Conservation (phyloP, 2,329 filamentous ascomycete genomes). For the Curvularia eragrostidis region DNA sequence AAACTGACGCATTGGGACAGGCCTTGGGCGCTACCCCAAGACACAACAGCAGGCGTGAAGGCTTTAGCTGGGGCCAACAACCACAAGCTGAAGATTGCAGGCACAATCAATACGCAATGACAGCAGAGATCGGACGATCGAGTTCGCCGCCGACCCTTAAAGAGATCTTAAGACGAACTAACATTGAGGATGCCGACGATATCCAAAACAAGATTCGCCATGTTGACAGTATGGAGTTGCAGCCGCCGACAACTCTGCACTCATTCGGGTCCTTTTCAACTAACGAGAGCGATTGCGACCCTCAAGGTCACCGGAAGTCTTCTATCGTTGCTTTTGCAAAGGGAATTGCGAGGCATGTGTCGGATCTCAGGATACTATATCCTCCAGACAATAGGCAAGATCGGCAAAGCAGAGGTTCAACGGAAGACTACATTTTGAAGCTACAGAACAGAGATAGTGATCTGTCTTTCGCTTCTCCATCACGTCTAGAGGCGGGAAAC, state of each 20-base stretch:
- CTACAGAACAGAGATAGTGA: constrained; percentile 17
- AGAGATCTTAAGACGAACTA: constrained; percentile 26
- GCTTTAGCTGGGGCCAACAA: constrained; percentile 33
- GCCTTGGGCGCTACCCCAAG: constrained; percentile 22
- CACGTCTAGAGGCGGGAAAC: constrained; percentile 2
- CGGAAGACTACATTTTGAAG: constrained; percentile 2
- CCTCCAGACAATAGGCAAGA: constrained; percentile 11
- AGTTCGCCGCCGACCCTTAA: constrained; percentile 30
- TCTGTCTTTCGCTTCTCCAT: constrained; percentile 18
- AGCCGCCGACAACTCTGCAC: constrained; percentile 11
- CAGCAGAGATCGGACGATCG: constrained; percentile 16
- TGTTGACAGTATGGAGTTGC: constrained; percentile 23
- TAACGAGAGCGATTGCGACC: constrained; percentile 7
- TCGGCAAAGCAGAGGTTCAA: background rate
- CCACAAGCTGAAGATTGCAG: constrained; percentile 13
- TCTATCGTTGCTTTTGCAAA: constrained; percentile 37
- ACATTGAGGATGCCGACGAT: constrained; percentile 18
- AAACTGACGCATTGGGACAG: constrained; percentile 1
- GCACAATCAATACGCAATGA: constrained; percentile 20
- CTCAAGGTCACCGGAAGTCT: constrained; percentile 26
- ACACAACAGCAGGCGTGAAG: constrained; percentile 32
- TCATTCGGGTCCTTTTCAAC: constrained; percentile 2
- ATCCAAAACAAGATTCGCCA: constrained; percentile 20
- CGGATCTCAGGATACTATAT: constrained; percentile 33
- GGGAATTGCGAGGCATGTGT: constrained; percentile 29